Base-by-base conservation (phyloP, 2,329 filamentous ascomycete species). In the Cytospora piceae region DNA sequence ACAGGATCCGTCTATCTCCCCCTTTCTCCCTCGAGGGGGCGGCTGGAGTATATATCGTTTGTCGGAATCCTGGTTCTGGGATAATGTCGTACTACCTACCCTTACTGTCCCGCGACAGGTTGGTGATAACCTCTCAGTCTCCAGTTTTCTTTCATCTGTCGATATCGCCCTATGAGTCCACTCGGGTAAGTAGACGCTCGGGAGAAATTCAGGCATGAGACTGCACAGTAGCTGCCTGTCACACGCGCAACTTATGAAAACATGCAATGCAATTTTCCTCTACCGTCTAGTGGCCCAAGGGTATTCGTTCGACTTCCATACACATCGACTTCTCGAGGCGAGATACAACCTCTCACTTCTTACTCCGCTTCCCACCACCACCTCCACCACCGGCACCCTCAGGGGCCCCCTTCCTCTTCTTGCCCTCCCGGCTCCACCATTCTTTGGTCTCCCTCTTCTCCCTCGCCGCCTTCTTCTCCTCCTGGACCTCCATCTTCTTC, bases 381-480 rank as follows among this genome's bases (percentile, higher is more conserved):
- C 42, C 76, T 6, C 42, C 42, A 17, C 42, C 42, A 9, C 20
- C 42, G 9, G 74, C 78, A 2, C 77, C 78, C 7, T 78, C 78
- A 20, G 81, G 80, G 2, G 73, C 77, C 1, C 78, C 77, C 63
- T 78, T 80, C 69, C 85, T 78, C 80, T 87, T 87, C 81, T 90
- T 92, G 12, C 95, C 95, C 79, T 99, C 96, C 73, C 88, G 89
- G 72, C 88, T 84, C 95, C 95, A 99, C 75, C 88, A 99, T 72
- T 97, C 94, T 77, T 96, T 90, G 75, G 88, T 90, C 81, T 99
- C 94, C 72, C 88, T 87, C 87, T 94, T 96, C 83, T 98, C 94
- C 61, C 94, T 83, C 67, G 89, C 92, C 65, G 85, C 86, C 80
- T 92, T 91, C 87, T 93, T 96, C 85, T 96, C 93, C 73, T 88